Evolutionary conservation across 768 basidiomycete species (phyloP).

Genomic region (Phaffia australis): DNA sequence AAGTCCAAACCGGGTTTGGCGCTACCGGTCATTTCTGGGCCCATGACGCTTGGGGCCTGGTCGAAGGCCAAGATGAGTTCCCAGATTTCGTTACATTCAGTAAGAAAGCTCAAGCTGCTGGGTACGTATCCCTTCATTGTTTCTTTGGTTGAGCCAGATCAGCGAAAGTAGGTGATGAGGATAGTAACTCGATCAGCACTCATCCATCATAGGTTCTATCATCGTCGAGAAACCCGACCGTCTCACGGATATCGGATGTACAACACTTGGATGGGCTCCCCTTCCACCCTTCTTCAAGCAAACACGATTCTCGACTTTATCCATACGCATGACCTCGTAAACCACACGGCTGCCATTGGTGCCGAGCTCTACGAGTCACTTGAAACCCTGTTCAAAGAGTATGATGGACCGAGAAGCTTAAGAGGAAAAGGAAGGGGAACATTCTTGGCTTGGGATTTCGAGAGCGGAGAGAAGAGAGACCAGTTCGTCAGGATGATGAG

Average conservation of each 20-base stretch:
- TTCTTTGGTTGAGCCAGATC: too few species aligned
- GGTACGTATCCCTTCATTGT: not conserved
- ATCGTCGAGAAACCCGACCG: constrained; percentile 37
- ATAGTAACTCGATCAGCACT: too few species aligned
- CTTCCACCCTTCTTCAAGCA: constrained; percentile 39
- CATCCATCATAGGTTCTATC: constrained; percentile 33
- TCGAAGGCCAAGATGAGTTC: constrained; percentile 25
- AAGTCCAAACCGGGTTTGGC: constrained; percentile 43
- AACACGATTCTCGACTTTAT: constrained; percentile 38
- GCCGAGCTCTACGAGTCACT: constrained; percentile 31
- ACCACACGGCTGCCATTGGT: constrained; percentile 37
- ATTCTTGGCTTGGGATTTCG: constrained; percentile 40
- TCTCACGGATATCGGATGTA: constrained; percentile 37
- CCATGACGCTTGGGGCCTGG: constrained; percentile 41
- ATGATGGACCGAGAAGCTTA: constrained; percentile 26
- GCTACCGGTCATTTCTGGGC: constrained; percentile 44
- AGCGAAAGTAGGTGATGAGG: too few species aligned
- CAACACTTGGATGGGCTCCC: constrained; percentile 38
- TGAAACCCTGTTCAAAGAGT: constrained; percentile 22
- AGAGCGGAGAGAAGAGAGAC: constrained; percentile 32
- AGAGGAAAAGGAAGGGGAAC: constrained; percentile 38
- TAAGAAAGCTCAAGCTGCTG: constrained; percentile 20
- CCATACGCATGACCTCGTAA: constrained; percentile 36
- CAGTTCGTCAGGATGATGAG: constrained; percentile 35
- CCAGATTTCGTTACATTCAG: constrained; percentile 43